Base-by-base conservation (phyloP, 2,329 filamentous ascomycete species). In the Colletotrichum liaoningense region DNA sequence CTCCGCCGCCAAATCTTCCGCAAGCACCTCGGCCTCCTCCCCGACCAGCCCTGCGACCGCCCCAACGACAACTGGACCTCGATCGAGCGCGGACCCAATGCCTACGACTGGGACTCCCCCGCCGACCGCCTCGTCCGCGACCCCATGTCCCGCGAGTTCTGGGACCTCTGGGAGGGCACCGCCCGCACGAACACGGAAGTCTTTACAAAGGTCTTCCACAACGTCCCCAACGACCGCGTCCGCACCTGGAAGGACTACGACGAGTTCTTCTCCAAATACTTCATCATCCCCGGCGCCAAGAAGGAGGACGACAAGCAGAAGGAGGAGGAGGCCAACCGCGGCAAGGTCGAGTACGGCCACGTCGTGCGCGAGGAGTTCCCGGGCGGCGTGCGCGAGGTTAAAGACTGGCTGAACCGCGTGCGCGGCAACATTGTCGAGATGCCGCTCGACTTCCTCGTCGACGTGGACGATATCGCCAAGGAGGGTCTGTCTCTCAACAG, bases 1-100 rank as follows among this genome's bases (percentile, higher is more conserved):
- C 91, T 98, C 12, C 93, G 96, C 26, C 91, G 95, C 46, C 91
- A 95, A 80, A 90, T 98, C 75, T 98, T 94, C 91, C 91, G 95
- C 77, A 97, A 98, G 85, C 96, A 98, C 80, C 89, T 98, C 1
- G 96, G 96, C 56, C 88, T 98, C 9, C 87, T 98, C 11, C 92
- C 93, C 0, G 87, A 94, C 9, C 94, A 98, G 81, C 85, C 87
- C 42, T 91, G 92, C 77, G 93, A 93, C 73, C 84, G 83, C 3
- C 88, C 92, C 5, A 89, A 93, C 77, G 87, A 89, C 67, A 98
- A 98, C 83, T 95, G 94, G 77, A 90, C 92, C 66, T 94, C 95
- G 0, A 90, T 95, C 1, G 88, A 89, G 70, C 88, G 90, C 63
- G 90, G 89, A 58, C 88, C 90, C 63, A 98, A 98, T 83, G 84